phyloP scores from a whole-genome alignment of 352 stramenopile genomes.

The Phytophthora pistaciae region DNA sequence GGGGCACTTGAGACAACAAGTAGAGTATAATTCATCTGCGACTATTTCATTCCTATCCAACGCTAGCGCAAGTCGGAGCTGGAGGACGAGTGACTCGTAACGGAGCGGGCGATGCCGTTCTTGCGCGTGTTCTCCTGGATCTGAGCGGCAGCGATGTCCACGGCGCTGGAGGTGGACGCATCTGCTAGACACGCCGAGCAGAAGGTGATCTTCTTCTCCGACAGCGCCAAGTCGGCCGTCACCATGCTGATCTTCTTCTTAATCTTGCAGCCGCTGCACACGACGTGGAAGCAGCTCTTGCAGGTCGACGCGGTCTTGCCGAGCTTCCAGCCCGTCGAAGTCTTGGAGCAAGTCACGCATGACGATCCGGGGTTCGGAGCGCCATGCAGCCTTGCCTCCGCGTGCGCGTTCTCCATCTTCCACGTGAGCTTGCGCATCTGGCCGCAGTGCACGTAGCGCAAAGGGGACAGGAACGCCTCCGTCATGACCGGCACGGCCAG shows the following conservation, averaged over 20 bases:
- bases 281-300: conserved; percentile 41
- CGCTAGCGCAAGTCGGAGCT: conserved; percentile 28
- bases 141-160: conserved; percentile 34
- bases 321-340: conserved; percentile 31
- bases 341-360: conserved; percentile 35
- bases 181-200: conserved; percentile 41
- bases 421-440: conserved; percentile 76
- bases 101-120: conserved; percentile 22
- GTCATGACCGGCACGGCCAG: conserved; percentile 42
- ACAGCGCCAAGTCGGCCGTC: conserved; percentile 39
- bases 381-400: conserved; percentile 31
- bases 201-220: conserved; percentile 45
- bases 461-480: conserved; percentile 44
- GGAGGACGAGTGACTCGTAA: conserved; percentile 39
- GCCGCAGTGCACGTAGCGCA: conserved; percentile 50
- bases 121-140: conserved; percentile 32
- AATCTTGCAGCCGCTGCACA: conserved; percentile 45
- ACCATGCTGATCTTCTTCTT: conserved; percentile 50
- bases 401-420: conserved; percentile 49
- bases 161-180: conserved; percentile 30
- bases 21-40: conserved; percentile 30
- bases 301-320: conserved; percentile 36
- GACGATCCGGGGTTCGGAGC: conserved; percentile 28
- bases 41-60: conserved; percentile 28
- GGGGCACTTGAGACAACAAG: conserved; percentile 10